Percentiles rank a stretch among this genome's conserved stretches.
Conservation (phyloP, 345 rosid genomes). For the Lepidium africanum region DNA sequence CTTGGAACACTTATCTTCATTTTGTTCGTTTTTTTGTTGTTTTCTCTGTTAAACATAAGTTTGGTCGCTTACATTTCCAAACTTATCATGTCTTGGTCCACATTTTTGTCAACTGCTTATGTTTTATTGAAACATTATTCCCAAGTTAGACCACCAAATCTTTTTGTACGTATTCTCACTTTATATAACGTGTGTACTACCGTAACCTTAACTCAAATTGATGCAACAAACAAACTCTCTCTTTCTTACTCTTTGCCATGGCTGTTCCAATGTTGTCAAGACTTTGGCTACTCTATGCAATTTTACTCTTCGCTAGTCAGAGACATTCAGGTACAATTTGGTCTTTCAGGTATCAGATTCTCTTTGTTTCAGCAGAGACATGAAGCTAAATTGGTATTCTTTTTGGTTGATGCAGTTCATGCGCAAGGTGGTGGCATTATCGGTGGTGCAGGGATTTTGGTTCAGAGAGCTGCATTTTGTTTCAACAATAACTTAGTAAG, state of each 20-base stretch:
- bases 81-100: conserved; percentile 17
- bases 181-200: conserved; percentile 5
- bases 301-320: not conserved
- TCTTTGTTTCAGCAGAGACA: not conserved
- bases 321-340: conserved; percentile 8
- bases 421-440: conserved; percentile 23
- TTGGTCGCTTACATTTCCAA: conserved; percentile 28
- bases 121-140: conserved; percentile 18
- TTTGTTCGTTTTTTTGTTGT: conserved; percentile 1
- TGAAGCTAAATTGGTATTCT: not conserved
- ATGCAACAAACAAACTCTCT: not conserved
- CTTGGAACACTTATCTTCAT: not conserved
- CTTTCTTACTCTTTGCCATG: not conserved
- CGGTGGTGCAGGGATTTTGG: conserved; percentile 23
- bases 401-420: conserved; percentile 27
- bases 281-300: conserved; percentile 2
- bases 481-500: conserved; percentile 36
- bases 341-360: not conserved
- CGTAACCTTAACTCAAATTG: not conserved
- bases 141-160: conserved; percentile 22
- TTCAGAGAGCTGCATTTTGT: conserved; percentile 37
- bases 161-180: not conserved
- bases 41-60: conserved; percentile 2
- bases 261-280: not conserved
- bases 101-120: conserved; percentile 13